phyloP scores from a whole-genome alignment of 2,329 filamentous ascomycete species.

The Ustulina deusta region DNA sequence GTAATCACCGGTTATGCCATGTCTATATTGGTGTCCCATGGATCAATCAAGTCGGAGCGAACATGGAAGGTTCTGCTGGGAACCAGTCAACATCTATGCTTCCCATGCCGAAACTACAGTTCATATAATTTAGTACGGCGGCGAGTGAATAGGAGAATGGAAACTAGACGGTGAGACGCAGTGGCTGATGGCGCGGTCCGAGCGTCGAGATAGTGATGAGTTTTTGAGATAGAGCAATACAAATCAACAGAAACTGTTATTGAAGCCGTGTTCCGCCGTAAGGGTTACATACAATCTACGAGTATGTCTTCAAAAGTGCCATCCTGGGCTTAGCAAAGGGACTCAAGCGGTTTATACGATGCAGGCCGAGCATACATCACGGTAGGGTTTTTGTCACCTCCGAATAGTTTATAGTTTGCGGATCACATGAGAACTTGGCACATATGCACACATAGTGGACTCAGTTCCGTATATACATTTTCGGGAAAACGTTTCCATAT shows the following conservation, averaged over 20 bases:
- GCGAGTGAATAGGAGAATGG: not conserved
- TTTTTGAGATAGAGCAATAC: conserved; percentile 35
- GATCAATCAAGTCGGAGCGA: not conserved
- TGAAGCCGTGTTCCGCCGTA: not conserved
- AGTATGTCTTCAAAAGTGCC: not conserved
- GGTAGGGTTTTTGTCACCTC: not conserved
- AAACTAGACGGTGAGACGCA: not conserved
- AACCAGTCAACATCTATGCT: not conserved
- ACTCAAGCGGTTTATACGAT: no score
- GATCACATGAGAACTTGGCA: not conserved
- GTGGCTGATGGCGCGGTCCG: not conserved
- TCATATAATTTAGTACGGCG: conserved; percentile 1
- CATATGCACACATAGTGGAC: not conserved
- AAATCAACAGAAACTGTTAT: conserved; percentile 13
- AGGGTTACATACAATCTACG: not conserved
- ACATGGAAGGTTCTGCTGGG: not conserved
- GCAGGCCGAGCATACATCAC: not conserved
- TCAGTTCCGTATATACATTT: not conserved
- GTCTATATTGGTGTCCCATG: conserved; percentile 1
- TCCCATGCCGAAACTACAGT: not conserved
- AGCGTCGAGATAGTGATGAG: conserved; percentile 6
- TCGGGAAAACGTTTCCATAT: conserved; percentile 23
- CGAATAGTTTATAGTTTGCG: not conserved
- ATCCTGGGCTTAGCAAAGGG: not conserved
- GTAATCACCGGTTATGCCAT: not conserved